Evolutionary conservation across 2,329 filamentous ascomycete species (phyloP), one percentile per base, ranked within the genome.

Genomic region (Lojkania enalia): DNA sequence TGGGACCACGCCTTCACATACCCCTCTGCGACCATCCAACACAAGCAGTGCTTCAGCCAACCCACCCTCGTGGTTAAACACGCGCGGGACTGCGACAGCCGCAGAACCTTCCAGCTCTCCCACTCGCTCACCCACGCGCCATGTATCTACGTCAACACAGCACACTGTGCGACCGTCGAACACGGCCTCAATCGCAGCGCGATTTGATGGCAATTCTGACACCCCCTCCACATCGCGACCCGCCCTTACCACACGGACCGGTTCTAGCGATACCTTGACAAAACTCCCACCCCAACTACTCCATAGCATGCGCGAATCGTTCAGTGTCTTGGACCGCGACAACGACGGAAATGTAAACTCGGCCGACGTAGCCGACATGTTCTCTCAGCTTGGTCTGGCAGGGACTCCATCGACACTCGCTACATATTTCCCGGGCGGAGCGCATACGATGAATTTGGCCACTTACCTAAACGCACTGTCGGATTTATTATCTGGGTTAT

Each of bases 261-360:
- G 39, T 35, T 63, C 59, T 3, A 63, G 40, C 39, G 65, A 65
- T 42, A 57, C 61, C 13, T 74, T 90, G 33, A 84, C 85, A 2
- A 86, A 88, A 61, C 73, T 97, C 31, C 87, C 92, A 27, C 84
- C 89, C 2, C 78, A 88, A 2, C 89, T 96, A 58, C 83, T 96
- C 25, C 84, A 91, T 61, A 88, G 89, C 58, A 81, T 99, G 71
- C 83, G 94, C 49, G 92, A 97, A 66, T 90, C 87, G 0, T 99
- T 97, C 70, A 89, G 95, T 69, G 90, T 96, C 47, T 78, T 99
- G 35, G 94, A 97, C 69, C 81, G 89, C 48, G 86, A 94, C 70
- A 91, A 90, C 61, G 90, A 94, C 62, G 91, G 92, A 14, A 76
- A 82, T 39, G 85, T 99, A 49, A 87, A 86, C 55, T 80, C 87